Conservation (phyloP, 1,284 basidiomycete genomes). For the Clitocybe nebularis region DNA sequence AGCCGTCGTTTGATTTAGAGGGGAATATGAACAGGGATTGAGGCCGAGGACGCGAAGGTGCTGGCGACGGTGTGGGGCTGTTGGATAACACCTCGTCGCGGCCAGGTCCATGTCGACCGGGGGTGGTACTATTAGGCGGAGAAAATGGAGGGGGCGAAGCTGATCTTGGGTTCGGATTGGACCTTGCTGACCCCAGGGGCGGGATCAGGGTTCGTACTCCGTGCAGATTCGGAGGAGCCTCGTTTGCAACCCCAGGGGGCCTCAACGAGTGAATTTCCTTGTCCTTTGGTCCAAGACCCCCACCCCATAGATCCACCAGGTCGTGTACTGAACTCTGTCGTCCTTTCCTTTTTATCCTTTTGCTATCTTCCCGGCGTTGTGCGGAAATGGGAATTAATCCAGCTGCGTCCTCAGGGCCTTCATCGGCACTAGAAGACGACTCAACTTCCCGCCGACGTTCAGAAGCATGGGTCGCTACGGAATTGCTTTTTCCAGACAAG, state of each 20-base stretch:
- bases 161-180: slow-evolving; percentile 1
- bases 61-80: slow-evolving; percentile 26
- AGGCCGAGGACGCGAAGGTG: slow-evolving; percentile 49
- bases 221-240: slow-evolving; percentile 2
- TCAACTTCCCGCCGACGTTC: slow-evolving; percentile 25
- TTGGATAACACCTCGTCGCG: slow-evolving; percentile 20
- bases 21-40: slow-evolving; percentile 75
- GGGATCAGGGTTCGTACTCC: slow-evolving; percentile 4
- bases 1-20: slow-evolving; percentile 39
- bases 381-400: slow-evolving; percentile 26
- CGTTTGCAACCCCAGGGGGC: background rate
- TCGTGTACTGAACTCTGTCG: slow-evolving; percentile 79
- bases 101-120: slow-evolving; percentile 5
- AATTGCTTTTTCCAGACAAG: slow-evolving; percentile 27
- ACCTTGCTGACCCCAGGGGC: slow-evolving; percentile 6
- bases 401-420: slow-evolving; percentile 56
- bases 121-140: slow-evolving; percentile 3
- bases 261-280: slow-evolving; percentile 20
- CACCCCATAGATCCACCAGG: slow-evolving; percentile 72
- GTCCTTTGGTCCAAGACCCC: slow-evolving; percentile 38
- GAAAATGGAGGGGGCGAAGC: slow-evolving; percentile 8
- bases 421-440: slow-evolving; percentile 54
- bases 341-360: slow-evolving; percentile 38
- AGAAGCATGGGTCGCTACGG: slow-evolving; percentile 16
- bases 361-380: slow-evolving; percentile 21